Evolutionary conservation across 768 basidiomycete species (phyloP), one percentile per base, ranked within the genome.

Genomic region (Tricholoma sp.): DNA sequence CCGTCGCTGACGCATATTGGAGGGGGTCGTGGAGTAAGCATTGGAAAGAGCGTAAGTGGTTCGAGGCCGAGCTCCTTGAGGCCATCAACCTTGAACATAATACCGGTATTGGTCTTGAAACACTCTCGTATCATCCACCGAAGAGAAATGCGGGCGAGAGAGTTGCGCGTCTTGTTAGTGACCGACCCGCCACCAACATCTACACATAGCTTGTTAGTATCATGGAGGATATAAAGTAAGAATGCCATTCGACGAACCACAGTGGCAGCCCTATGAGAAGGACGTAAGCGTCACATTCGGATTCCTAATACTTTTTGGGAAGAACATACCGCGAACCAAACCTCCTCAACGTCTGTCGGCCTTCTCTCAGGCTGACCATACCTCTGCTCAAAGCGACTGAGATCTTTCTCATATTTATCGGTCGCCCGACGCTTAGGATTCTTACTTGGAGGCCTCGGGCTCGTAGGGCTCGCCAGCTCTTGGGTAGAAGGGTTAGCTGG

Each of bases 81-180:
- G 11, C 70, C 72, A 15, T 75, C 71, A 3, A 72, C 59, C 20
- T 80, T 67, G 71, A 88, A 88, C 66, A 85, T 71, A 57, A 88
- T 84, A 0, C 86, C 86, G 0, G 75, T 76, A 7, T 82, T 64
- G 7, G 77, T 63, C 52, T 72, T 74, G 76, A 88, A 84, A 59
- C 78, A 81, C 62, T 89, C 78, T 20, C 86, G 81, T 53, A 89
- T 70, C 85, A 89, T 88, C 87, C 88, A 85, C 0, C 79, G 73
- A 6, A 85, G 73, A 6, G 82, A 69, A 32, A 83, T 80, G 20
- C 79, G 76, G 5, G 82, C 76, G 4, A 85, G 74, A 13, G 69
- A 72, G 36, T 76, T 62, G 0, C 59, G 63, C 0, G 70, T 72
- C 2, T 70, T 73, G 61, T 84, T 80, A 11, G 64, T 68, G 2